Evolutionary conservation across 2,329 filamentous ascomycete species (phyloP).

Genomic region (Ophiocordyceps camponoti-rufipedis): DNA sequence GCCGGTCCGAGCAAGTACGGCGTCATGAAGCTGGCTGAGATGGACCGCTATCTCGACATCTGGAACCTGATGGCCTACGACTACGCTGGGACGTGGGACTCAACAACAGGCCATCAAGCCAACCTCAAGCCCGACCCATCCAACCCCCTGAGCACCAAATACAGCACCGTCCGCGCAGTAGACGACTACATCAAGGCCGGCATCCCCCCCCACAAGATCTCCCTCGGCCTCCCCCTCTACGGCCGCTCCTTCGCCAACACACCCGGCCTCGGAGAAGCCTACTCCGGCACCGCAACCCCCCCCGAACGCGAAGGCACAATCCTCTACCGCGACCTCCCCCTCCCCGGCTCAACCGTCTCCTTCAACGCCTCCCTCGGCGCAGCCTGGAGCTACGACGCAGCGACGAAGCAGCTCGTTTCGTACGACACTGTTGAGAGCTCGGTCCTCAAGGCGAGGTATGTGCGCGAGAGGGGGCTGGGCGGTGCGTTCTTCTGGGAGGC

Average conservation of each 20-base stretch:
- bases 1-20: constrained; percentile 30
- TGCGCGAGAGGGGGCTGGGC: constrained; percentile 41
- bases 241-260: constrained; percentile 59
- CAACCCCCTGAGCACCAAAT: constrained; percentile 42
- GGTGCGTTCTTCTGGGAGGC: constrained; percentile 79
- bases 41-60: constrained; percentile 37
- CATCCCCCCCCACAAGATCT: constrained; percentile 44
- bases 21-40: constrained; percentile 29
- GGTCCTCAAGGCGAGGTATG: constrained; percentile 42
- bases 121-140: constrained; percentile 41
- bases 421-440: constrained; percentile 48
- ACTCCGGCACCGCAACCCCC: constrained; percentile 34
- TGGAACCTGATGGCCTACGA: constrained; percentile 54
- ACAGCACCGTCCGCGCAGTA: constrained; percentile 49
- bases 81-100: constrained; percentile 51
- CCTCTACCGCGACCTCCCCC: constrained; percentile 57
- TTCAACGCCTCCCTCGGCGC: constrained; percentile 41
- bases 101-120: constrained; percentile 44
- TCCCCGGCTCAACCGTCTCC: constrained; percentile 33
- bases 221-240: constrained; percentile 63
- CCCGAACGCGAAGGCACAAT: constrained; percentile 41
- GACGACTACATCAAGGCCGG: constrained; percentile 29
- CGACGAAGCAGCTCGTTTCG: constrained; percentile 42
- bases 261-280: constrained; percentile 44
- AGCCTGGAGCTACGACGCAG: constrained; percentile 52